phyloP scores from a whole-genome alignment of 176 grass and related monocot genomes.

The Phoenix roebelenii region DNA sequence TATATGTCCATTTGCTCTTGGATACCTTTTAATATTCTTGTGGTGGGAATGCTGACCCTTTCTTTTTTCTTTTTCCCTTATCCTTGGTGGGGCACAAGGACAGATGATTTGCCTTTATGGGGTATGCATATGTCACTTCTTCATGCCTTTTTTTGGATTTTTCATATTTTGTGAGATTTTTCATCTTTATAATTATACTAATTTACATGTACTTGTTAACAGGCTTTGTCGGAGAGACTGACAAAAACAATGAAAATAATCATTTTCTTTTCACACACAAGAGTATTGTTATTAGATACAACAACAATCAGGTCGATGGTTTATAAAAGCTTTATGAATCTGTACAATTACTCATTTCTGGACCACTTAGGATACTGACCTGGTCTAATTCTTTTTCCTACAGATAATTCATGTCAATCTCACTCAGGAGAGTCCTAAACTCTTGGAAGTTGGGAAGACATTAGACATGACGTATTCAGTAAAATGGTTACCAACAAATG shows the following conservation, averaged over 20 bases:
- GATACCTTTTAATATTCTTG: not conserved
- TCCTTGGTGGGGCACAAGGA: not conserved
- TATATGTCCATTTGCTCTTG: not conserved
- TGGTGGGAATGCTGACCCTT: not conserved
- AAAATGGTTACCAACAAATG: not conserved
- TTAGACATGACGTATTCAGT: slow-evolving; percentile 4
- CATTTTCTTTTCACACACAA: slow-evolving; percentile 6
- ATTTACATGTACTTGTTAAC: not conserved
- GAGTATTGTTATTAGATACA: not conserved
- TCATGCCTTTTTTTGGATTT: not conserved
- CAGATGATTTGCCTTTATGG: slow-evolving; percentile 3
- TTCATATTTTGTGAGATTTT: not conserved
- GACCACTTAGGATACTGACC: not conserved
- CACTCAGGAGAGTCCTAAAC: not conserved
- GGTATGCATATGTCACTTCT: not conserved
- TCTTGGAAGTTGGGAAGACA: not conserved
- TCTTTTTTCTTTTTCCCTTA: no score
- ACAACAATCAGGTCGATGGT: not conserved
- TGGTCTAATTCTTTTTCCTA: not conserved
- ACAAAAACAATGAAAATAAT: slow-evolving; percentile 1
- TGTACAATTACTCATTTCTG: no score
- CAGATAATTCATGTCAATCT: slow-evolving; percentile 5
- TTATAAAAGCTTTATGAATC: no score
- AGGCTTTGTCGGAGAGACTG: slow-evolving; percentile 2
- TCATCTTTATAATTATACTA: not conserved